These are phyloP conservation scores for Phytophthora vignae DNA, from an alignment of 352 stramenopile species.

Conservation along the genomic window DNA sequence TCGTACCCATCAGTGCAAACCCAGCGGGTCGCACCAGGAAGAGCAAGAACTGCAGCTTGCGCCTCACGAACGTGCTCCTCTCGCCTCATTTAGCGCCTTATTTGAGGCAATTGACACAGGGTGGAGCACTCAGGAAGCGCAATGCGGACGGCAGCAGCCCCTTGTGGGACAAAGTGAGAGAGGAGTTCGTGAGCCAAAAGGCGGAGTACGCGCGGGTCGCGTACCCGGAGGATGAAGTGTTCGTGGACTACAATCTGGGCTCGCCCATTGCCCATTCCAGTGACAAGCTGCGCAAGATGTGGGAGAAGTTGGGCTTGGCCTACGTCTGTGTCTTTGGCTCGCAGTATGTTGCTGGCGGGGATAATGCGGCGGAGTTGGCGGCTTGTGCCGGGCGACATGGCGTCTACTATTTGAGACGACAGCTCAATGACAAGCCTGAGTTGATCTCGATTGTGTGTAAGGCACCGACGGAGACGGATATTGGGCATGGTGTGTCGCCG, in stretches of 20 bases:
- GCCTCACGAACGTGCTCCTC: slow-evolving; percentile 21
- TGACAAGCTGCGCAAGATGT: slow-evolving; percentile 26
- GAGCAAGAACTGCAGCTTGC: slow-evolving; percentile 25
- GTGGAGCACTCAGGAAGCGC: slow-evolving; percentile 1
- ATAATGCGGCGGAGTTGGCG: slow-evolving; percentile 1
- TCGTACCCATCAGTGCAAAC: background rate
- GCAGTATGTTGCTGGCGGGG: background rate
- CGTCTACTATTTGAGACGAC: slow-evolving; percentile 22
- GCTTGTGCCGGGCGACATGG: slow-evolving; percentile 12
- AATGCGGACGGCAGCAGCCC: slow-evolving; percentile 6
- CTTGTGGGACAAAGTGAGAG: slow-evolving; percentile 15
- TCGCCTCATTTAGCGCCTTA: slow-evolving; percentile 8
- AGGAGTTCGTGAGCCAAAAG: slow-evolving; percentile 17
- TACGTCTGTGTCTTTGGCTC: slow-evolving; percentile 11
- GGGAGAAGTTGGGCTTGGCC: slow-evolving; percentile 15
- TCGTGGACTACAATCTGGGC: slow-evolving; percentile 15
- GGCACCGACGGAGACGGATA: background rate
- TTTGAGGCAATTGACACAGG: background rate
- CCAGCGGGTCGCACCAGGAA: slow-evolving; percentile 10
- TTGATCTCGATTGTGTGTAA: slow-evolving; percentile 1
- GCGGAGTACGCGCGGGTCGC: slow-evolving; percentile 10
- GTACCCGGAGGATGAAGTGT: slow-evolving; percentile 7
- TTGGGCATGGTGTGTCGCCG: background rate
- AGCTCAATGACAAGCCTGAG: slow-evolving; percentile 14
- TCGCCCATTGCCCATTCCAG: slow-evolving; percentile 21